These are phyloP conservation scores for Blastobotrys serpentis DNA, from an alignment of 1,139 yeast species.

Conservation along the genomic window DNA sequence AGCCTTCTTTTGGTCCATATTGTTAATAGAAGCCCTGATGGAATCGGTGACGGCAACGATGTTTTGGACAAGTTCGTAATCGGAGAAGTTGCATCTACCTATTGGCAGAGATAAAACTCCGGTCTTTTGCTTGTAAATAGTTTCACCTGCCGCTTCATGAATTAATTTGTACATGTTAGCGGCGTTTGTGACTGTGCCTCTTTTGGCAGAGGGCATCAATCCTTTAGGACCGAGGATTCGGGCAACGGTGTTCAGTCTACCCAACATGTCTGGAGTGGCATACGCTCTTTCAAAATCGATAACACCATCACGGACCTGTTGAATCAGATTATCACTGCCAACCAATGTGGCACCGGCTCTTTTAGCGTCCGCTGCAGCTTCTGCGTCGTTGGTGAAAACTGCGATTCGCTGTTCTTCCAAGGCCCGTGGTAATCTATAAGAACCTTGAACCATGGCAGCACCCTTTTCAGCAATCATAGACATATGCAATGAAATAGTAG, in stretches of 20 bases:
- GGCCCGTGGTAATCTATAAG: slow-evolving; percentile 74
- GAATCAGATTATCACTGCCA: slow-evolving; percentile 74
- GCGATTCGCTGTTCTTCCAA: slow-evolving; percentile 60
- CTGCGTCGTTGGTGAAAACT: slow-evolving; percentile 63
- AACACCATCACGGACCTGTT: slow-evolving; percentile 57
- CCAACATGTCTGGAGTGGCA: slow-evolving; percentile 79
- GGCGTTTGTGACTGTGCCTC: slow-evolving; percentile 74
- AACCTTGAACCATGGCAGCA: slow-evolving; percentile 70
- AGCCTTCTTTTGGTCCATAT: slow-evolving; percentile 55
- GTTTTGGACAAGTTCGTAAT: slow-evolving; percentile 71
- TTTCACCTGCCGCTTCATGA: slow-evolving; percentile 58
- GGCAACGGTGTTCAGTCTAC: slow-evolving; percentile 63
- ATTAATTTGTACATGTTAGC: slow-evolving; percentile 54
- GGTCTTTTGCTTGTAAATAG: slow-evolving; percentile 67
- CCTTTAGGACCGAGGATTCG: slow-evolving; percentile 85
- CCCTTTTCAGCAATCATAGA: slow-evolving; percentile 78
- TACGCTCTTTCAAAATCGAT: slow-evolving; percentile 73
- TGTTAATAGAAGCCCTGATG: slow-evolving; percentile 56
- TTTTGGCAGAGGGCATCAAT: slow-evolving; percentile 81
- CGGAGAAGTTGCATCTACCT: slow-evolving; percentile 78
- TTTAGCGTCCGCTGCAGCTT: slow-evolving; percentile 52
- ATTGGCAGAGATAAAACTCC: slow-evolving; percentile 61
- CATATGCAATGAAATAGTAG: slow-evolving; percentile 67
- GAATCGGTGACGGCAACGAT: slow-evolving; percentile 68
- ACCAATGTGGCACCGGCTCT: slow-evolving; percentile 58